Base-by-base conservation (phyloP, 345 rosid genomes). In the Excoecaria agallocha region DNA sequence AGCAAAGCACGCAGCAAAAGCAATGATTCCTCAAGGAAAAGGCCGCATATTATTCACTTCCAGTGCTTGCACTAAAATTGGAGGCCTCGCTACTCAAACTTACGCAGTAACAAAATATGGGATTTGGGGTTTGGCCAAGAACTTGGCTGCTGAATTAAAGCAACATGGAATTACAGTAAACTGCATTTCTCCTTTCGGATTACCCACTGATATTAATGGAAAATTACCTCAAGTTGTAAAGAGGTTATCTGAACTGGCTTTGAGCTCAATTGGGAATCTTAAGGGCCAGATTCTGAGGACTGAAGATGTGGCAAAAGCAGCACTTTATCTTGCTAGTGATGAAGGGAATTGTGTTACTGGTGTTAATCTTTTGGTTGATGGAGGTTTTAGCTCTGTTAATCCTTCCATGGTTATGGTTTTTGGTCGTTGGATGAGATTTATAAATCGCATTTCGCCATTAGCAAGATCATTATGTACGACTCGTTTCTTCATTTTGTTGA, bases 251-350 rank as follows among this genome's bases (percentile, higher is more conserved):
- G 63, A 58, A 58, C 1, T 12, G 1, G 63, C 38, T 9, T 25
- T 25, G 17, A 24, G 75, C 45, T 12, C 43, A 60, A 0, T 61
- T 45, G 12, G 76, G 64, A 5, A 71, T 54, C 76, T 80, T 8
- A 76, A 80, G 50, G 81, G 76, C 2, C 52, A 73, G 59, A 43
- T 65, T 15, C 72, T 77, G 24, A 73, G 58, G 52, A 43, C 74
- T 3, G 77, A 57, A 50, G 79, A 69, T 51, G 19, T 72, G 6
- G 82, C 82, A 17, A 72, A 75, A 45, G 84, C 82, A 8, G 83
- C 76, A 3, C 70, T 81, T 30, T 77, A 74, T 45, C 45, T 74
- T 46, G 84, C 78, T 7, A 77, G 79, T 66, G 84, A 81, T 35
- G 84, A 77, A 22, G 81, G 60, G 0, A 74, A 66, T 41, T 74